phyloP scores from a whole-genome alignment of 225 moss, liverwort and hornwort genomes.

The Climacium dendroides region DNA sequence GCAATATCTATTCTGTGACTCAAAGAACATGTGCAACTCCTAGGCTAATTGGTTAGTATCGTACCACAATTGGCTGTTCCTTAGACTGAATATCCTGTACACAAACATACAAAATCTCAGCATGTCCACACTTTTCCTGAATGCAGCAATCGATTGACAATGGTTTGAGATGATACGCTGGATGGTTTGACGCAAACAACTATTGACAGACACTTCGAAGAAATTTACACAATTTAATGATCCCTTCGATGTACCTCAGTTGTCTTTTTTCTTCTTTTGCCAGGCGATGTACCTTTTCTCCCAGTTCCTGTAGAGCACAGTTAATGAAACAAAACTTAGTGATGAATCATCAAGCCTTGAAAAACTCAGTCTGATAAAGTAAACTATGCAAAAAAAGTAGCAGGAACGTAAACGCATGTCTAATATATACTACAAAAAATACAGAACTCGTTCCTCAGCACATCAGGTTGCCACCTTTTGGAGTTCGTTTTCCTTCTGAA shows the following conservation, averaged over 20 bases:
- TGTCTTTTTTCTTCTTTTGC: slow-evolving; percentile 22
- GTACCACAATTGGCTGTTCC: slow-evolving; percentile 30
- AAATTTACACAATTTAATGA: background rate
- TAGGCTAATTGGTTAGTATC: background rate
- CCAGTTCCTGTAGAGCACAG: slow-evolving; percentile 5
- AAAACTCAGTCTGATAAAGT: background rate
- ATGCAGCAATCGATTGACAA: background rate
- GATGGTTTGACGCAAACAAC: background rate
- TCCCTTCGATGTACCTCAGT: slow-evolving; percentile 5
- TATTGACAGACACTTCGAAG: background rate
- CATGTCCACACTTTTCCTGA: background rate
- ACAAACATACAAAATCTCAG: background rate
- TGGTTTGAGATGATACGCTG: background rate
- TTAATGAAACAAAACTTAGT: background rate
- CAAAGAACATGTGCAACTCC: background rate
- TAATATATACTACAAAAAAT: background rate
- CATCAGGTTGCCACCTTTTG: slow-evolving; percentile 14
- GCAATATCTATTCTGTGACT: background rate
- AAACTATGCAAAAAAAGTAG: background rate
- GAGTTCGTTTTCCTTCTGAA: slow-evolving; percentile 14
- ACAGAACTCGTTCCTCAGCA: background rate
- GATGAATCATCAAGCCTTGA: background rate
- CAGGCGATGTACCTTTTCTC: slow-evolving; percentile 18
- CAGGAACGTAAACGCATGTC: background rate
- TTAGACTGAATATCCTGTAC: slow-evolving; percentile 20